A percentile compares a stretch with the other conserved stretches of the same genome.
These are phyloP conservation scores for Knoxia roxburghii DNA, from an alignment of 257 asterid species.

Conservation along the genomic window DNA sequence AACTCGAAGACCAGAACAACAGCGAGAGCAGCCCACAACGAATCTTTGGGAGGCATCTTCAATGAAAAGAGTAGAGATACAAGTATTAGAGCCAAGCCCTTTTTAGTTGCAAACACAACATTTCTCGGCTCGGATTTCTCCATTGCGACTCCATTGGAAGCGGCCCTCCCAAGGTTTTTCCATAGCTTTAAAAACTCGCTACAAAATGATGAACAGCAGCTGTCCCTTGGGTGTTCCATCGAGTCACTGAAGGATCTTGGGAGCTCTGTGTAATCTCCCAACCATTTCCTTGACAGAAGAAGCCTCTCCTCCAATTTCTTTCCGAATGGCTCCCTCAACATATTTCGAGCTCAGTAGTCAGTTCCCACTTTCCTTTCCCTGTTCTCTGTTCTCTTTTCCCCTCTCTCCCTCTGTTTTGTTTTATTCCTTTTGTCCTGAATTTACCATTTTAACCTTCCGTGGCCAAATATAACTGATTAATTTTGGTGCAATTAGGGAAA, in stretches of 20 bases:
- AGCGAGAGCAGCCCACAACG: conserved; percentile 71
- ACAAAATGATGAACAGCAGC: conserved; percentile 1
- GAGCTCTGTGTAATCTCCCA: conserved; percentile 19
- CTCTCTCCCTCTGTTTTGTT: no score
- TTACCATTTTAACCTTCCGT: neutral
- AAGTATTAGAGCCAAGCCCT: conserved; percentile 61
- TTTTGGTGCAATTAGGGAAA: no score
- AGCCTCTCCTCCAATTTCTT: conserved; percentile 10
- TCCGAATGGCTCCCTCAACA: no score
- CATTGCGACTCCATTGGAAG: conserved; percentile 38
- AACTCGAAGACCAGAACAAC: conserved; percentile 77
- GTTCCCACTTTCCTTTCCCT: no score
- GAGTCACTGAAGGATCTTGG: conserved; percentile 8
- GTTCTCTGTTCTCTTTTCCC: no score
- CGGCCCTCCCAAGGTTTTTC: conserved; percentile 17
- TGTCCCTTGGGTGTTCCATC: neutral
- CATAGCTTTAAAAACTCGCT: conserved; percentile 15
- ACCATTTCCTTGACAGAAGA: conserved; percentile 9
- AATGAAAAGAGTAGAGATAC: conserved; percentile 54
- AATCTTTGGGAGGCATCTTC: conserved; percentile 47
- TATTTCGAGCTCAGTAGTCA: no score
- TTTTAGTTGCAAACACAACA: conserved; percentile 50
- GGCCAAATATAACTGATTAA: no score
- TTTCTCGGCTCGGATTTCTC: conserved; percentile 69
- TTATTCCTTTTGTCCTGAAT: neutral